Evolutionary conservation across 352 stramenopile genomes (phyloP).

Genomic region (Elongisporangium senticosum): DNA sequence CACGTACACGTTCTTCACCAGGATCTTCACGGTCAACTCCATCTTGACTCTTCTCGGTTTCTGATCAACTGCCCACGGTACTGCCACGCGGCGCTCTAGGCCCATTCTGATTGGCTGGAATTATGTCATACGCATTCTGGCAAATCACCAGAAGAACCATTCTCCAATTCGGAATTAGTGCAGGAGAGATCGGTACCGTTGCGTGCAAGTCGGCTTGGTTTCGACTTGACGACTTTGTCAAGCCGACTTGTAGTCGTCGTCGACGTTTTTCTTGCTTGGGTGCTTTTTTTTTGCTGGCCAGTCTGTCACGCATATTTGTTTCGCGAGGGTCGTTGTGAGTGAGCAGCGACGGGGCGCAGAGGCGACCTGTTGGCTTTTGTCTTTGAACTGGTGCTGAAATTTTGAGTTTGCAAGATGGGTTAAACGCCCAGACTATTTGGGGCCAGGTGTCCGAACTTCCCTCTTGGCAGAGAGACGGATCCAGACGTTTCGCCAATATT

Average conservation of each 20-base stretch:
- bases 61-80: background rate
- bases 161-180: background rate
- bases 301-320: background rate
- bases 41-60: background rate
- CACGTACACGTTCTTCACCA: slow-evolving; percentile 82
- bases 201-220: background rate
- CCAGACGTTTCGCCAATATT: background rate
- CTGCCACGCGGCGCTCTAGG: background rate
- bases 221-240: background rate
- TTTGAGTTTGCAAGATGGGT: background rate
- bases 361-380: background rate
- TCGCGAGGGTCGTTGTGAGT: background rate
- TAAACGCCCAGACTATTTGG: background rate
- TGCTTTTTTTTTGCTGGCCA: background rate
- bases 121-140: background rate
- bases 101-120: background rate
- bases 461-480: background rate
- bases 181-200: background rate
- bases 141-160: too few species aligned
- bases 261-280: background rate
- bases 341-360: background rate
- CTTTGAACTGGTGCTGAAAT: background rate
- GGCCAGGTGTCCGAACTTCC: background rate
- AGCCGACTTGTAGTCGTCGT: background rate
- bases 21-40: slow-evolving; percentile 37